Evolutionary conservation across 2,329 filamentous ascomycete species (phyloP).

Genomic region (Monosporascus sp.): DNA sequence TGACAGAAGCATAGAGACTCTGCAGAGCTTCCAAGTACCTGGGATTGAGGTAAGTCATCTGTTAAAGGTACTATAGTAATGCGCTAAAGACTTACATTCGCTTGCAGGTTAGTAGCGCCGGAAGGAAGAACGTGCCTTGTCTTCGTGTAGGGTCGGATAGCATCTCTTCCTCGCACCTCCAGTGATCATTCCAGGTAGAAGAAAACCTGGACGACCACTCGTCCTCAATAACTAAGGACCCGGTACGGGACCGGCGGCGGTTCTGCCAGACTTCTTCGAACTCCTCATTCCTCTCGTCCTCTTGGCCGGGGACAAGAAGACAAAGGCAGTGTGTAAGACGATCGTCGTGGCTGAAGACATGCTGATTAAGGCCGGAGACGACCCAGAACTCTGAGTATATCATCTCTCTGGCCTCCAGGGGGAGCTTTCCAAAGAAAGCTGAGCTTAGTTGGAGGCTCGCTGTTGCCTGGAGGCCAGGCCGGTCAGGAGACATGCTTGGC

Average conservation of each 20-base stretch:
- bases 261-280: constrained; percentile 9
- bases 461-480: constrained; percentile 4
- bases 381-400: constrained; percentile 17
- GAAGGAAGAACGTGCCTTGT: constrained; percentile 10
- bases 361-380: constrained; percentile 14
- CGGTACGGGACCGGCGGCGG: constrained; percentile 5
- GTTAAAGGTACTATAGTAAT: not conserved
- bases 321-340: constrained; percentile 17
- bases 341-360: constrained; percentile 9
- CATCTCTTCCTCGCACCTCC: constrained; percentile 18
- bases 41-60: not conserved
- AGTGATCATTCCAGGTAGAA: constrained; percentile 17
- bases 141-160: not conserved
- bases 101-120: constrained; percentile 12
- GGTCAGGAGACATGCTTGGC: constrained; percentile 1
- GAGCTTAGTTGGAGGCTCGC: constrained; percentile 11
- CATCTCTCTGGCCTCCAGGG: constrained; percentile 17
- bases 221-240: constrained; percentile 6
- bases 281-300: constrained; percentile 11
- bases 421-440: constrained; percentile 11
- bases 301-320: constrained; percentile 6
- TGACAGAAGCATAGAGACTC: constrained; percentile 11
- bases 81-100: constrained; percentile 10
- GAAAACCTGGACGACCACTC: constrained; percentile 13
- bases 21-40: constrained; percentile 13